Evolutionary conservation across 345 rosid species (phyloP).

Genomic region (Turritis glabra): DNA sequence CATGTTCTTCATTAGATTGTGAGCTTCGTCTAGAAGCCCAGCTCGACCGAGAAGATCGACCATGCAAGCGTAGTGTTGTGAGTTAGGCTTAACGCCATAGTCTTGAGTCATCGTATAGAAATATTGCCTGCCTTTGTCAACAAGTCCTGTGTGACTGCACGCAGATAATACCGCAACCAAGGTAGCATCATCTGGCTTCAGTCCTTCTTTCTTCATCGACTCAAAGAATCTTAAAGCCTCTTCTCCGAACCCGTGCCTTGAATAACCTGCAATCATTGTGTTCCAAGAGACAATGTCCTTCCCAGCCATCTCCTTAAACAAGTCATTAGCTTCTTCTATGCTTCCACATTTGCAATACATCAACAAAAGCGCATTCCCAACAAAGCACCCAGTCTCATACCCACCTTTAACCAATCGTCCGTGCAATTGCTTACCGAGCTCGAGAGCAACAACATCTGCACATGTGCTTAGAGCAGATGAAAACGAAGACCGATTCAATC

Average conservation of each 20-base stretch:
- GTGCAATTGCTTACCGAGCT: slow-evolving; percentile 70
- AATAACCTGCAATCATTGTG: slow-evolving; percentile 68
- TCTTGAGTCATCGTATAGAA: slow-evolving; percentile 56
- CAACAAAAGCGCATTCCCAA: slow-evolving; percentile 68
- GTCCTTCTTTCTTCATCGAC: slow-evolving; percentile 56
- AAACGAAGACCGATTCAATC: slow-evolving; percentile 60
- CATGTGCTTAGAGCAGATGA: slow-evolving; percentile 64
- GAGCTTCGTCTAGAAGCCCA: slow-evolving; percentile 63
- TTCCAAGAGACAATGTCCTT: slow-evolving; percentile 73
- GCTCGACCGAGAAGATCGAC: slow-evolving; percentile 81
- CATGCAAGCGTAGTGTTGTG: slow-evolving; percentile 70
- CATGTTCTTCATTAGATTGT: slow-evolving; percentile 54
- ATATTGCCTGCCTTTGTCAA: slow-evolving; percentile 53
- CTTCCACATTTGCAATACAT: slow-evolving; percentile 79
- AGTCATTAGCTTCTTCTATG: slow-evolving; percentile 60
- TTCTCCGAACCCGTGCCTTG: slow-evolving; percentile 65
- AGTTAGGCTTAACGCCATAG: slow-evolving; percentile 57
- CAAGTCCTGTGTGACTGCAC: slow-evolving; percentile 68
- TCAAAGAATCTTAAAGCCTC: slow-evolving; percentile 58
- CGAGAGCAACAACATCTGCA: slow-evolving; percentile 62
- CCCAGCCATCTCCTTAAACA: slow-evolving; percentile 57
- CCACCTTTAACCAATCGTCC: slow-evolving; percentile 66
- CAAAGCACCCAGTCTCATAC: slow-evolving; percentile 58
- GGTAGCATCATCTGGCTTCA: slow-evolving; percentile 63
- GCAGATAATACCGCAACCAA: slow-evolving; percentile 71